A percentile compares a stretch with the other conserved stretches of the same genome.
phyloP scores from a whole-genome alignment of 106 monocot genomes.

The Apostasia shenzhenica region DNA sequence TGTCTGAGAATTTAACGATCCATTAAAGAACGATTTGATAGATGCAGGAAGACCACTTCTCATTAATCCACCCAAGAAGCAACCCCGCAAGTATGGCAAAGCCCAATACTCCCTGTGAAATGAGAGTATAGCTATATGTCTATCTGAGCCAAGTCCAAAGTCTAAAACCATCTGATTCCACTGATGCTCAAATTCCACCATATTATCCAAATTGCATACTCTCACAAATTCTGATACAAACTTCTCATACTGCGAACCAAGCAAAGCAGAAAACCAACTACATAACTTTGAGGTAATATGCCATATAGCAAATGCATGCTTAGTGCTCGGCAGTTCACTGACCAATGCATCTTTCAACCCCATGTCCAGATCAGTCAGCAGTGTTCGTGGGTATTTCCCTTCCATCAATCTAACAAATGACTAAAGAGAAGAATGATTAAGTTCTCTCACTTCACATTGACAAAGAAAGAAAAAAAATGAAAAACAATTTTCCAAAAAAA shows the following conservation, averaged over 20 bases:
- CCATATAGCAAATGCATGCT: slow-evolving; percentile 59
- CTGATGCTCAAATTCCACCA: slow-evolving; percentile 45
- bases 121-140: slow-evolving; percentile 49
- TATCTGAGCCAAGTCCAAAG: slow-evolving; percentile 51
- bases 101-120: slow-evolving; percentile 54
- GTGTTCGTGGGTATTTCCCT: slow-evolving; percentile 52
- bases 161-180: slow-evolving; percentile 61
- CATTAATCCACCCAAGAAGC: slow-evolving; percentile 49
- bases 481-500: neutral
- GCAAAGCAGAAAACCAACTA: slow-evolving; percentile 55
- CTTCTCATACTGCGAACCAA: slow-evolving; percentile 53
- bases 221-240: slow-evolving; percentile 47
- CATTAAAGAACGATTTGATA: slow-evolving; percentile 59
- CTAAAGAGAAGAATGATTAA: slow-evolving; percentile 20
- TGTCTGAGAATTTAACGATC: slow-evolving; percentile 55
- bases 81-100: slow-evolving; percentile 54
- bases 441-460: neutral
- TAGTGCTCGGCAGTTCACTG: slow-evolving; percentile 48
- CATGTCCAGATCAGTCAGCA: slow-evolving; percentile 66
- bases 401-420: slow-evolving; percentile 64
- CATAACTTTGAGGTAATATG: slow-evolving; percentile 49
- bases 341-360: slow-evolving; percentile 50
- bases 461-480: neutral
- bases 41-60: slow-evolving; percentile 25
- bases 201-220: slow-evolving; percentile 35